phyloP scores from a whole-genome alignment of 2,329 filamentous ascomycete genomes.

The Phyllosticta citriasiana region DNA sequence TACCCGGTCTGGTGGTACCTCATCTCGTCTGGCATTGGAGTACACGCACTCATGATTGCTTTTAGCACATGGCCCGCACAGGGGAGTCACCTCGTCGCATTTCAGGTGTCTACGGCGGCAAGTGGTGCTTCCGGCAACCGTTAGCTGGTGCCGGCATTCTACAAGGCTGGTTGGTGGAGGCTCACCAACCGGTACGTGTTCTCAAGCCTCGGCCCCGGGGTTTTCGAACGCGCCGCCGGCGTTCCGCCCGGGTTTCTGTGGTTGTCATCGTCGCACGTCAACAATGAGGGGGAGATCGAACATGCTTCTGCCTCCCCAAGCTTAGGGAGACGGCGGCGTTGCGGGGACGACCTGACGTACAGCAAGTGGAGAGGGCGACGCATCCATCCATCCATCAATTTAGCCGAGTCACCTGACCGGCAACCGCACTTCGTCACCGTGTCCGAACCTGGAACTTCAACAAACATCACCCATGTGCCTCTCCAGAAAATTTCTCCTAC shows the following conservation, averaged over 20 bases:
- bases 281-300: background rate
- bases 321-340: background rate
- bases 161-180: background rate
- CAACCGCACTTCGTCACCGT: background rate
- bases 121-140: constrained; percentile 24
- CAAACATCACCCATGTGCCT: background rate
- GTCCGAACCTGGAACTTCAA: background rate
- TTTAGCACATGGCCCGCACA: constrained; percentile 35
- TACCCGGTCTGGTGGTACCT: background rate
- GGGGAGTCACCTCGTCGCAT: constrained; percentile 39
- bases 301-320: background rate
- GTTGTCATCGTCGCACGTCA: background rate
- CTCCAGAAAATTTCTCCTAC: background rate
- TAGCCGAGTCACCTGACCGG: background rate
- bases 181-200: constrained; percentile 34
- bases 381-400: background rate
- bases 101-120: constrained; percentile 41
- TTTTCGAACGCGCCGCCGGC: constrained; percentile 19
- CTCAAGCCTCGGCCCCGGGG: constrained; percentile 34
- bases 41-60: constrained; percentile 34
- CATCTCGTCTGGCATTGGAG: background rate
- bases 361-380: background rate
- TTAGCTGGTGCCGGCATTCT: background rate
- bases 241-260: background rate
- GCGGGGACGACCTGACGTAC: background rate